A percentile compares a stretch with the other conserved stretches of the same genome.
phyloP scores from a whole-genome alignment of 768 basidiomycete species.

The Paxillus ammoniavirescens region DNA sequence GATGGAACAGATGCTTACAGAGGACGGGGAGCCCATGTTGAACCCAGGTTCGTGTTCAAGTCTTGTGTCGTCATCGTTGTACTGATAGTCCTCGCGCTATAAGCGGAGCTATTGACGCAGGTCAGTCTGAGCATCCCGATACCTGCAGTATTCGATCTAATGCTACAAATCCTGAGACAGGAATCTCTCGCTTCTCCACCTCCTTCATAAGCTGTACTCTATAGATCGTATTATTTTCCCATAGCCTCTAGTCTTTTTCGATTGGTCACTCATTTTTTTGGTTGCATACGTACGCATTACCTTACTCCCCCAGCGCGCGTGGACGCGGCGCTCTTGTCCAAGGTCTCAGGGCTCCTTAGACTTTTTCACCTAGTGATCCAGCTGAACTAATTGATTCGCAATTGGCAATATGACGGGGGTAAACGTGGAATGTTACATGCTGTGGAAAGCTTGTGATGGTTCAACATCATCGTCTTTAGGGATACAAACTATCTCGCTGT shows the following conservation, averaged over 20 bases:
- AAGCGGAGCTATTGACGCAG: constrained; percentile 65
- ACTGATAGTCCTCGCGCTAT: constrained; percentile 7
- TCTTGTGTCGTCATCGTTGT: not conserved
- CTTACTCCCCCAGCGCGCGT: constrained; percentile 21
- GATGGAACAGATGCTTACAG: constrained; percentile 57
- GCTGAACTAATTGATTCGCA: constrained; percentile 20
- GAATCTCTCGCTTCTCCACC: constrained; percentile 72
- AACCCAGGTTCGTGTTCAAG: constrained; percentile 53
- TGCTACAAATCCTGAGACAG: constrained; percentile 33
- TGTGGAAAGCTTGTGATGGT: constrained; percentile 34
- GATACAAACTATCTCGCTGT: constrained; percentile 33
- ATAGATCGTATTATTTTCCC: constrained; percentile 20
- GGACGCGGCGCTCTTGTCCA: constrained; percentile 13
- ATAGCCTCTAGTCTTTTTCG: constrained; percentile 16
- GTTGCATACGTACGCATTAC: constrained; percentile 18
- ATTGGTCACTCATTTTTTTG: constrained; percentile 5
- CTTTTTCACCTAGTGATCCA: constrained; percentile 1
- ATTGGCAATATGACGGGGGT: not conserved
- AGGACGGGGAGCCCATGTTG: constrained; percentile 66
- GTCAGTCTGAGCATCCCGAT: constrained; percentile 31
- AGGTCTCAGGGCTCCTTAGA: constrained; percentile 14
- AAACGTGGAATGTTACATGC: constrained; percentile 28
- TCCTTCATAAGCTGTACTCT: constrained; percentile 42
- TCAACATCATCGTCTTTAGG: constrained; percentile 17
- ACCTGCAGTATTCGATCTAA: constrained; percentile 25